phyloP scores from a whole-genome alignment of 148 eudicot genomes.

The Rhododendron ferrugineum region DNA sequence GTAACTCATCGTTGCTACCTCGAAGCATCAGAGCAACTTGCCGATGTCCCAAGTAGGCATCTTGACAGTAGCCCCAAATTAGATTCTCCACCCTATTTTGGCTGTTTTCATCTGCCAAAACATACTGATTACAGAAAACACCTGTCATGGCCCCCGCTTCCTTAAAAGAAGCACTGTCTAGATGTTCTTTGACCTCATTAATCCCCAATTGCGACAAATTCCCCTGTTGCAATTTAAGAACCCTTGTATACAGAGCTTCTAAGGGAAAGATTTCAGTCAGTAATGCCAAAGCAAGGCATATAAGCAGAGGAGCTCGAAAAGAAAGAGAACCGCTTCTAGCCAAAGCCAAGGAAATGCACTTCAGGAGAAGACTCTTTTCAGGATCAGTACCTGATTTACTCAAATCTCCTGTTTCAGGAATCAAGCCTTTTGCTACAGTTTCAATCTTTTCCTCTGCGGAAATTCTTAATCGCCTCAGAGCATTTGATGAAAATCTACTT shows the following conservation, averaged over 20 bases:
- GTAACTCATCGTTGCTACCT: constrained; percentile 47
- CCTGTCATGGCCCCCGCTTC: constrained; percentile 91
- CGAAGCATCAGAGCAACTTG: constrained; percentile 45
- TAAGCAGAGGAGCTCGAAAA: constrained; percentile 39
- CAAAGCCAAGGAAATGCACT: constrained; percentile 67
- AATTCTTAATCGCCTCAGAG: constrained; percentile 31
- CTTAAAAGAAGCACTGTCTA: constrained; percentile 48
- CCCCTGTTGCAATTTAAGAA: constrained; percentile 31
- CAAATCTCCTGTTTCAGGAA: constrained; percentile 25
- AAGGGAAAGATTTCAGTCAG: constrained; percentile 76
- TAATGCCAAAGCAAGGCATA: constrained; percentile 61
- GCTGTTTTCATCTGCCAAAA: constrained; percentile 54
- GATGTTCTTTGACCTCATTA: constrained; percentile 52
- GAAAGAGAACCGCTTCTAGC: constrained; percentile 63
- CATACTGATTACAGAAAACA: constrained; percentile 72
- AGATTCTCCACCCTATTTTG: constrained; percentile 54
- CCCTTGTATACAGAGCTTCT: constrained; percentile 34
- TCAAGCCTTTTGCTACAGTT: constrained; percentile 45
- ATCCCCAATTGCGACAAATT: constrained; percentile 13
- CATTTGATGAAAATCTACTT: constrained; percentile 41
- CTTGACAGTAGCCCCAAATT: constrained; percentile 71
- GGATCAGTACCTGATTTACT: constrained; percentile 20
- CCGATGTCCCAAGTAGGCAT: constrained; percentile 65
- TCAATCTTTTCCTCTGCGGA: constrained; percentile 61
- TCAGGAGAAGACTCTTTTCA: constrained; percentile 39